Base-by-base conservation (phyloP, 176 grass and related monocot species). In the Cenchrus americanus region DNA sequence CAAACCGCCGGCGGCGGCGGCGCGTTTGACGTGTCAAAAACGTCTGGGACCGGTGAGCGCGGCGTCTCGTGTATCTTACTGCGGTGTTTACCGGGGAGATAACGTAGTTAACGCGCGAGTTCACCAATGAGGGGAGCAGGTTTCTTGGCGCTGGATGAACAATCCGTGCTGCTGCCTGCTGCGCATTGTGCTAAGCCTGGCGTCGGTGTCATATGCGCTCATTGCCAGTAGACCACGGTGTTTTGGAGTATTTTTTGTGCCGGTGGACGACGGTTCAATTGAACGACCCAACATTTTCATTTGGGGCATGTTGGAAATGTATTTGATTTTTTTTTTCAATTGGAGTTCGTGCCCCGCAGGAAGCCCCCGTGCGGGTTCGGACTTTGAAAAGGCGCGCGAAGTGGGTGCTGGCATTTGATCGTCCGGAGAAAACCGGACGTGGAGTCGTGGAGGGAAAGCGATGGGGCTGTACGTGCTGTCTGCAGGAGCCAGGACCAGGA, bases 371-470 rank as follows among this genome's bases (percentile, higher is more conserved):
- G 66, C 22, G 69, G 68, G 51, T 64, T 80, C 76, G 10, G 43
- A 79, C n/a, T 43, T 60, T 32, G 54, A 62, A 63, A 66, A 37
- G 4, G 60, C 32, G 34, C 2, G 15, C 17, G 32, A 37, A 40
- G 69, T 83, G 81, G 27, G 55, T 14, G 15, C 62, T 64, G 34
- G 77, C 24, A 66, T 14, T 79, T 79, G 81, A 69, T 58, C 42
- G 10, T 1, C 7, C 50, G 54, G 32, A 66, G 70, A 44, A 57
- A 61, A 49, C 11, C 14, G 51, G 49, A 63, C 23, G 34, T 8
- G 34, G 14, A 55, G 8, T 44, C 43, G 43, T 44, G 43, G 43
- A 44, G 43, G 43, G 71, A 43, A 43, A 27, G 34, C 24, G 71
- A 67, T 14, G 61, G 34, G 34, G 34, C 34, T 37, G 34, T 37